These are phyloP conservation scores for Oryza punctata DNA, from an alignment of 176 grass and related monocot species.

Conservation along the genomic window DNA sequence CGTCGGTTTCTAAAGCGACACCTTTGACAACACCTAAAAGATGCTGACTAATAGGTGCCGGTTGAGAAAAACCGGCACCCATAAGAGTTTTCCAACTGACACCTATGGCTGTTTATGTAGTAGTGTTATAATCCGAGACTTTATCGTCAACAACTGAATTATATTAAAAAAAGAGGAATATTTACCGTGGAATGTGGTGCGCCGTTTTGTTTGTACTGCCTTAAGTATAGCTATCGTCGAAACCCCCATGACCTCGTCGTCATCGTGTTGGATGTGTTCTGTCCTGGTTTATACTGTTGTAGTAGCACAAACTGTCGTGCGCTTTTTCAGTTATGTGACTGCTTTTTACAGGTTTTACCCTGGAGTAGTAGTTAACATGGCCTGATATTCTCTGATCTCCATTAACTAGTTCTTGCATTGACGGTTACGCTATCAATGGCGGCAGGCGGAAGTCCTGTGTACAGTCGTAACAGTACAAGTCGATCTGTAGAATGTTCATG, in stretches of 20 bases:
- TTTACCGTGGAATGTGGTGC: slow-evolving; percentile 24
- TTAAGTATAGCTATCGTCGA: slow-evolving; percentile 27
- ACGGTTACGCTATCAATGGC: too few relatives aligned
- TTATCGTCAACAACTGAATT: too few relatives aligned
- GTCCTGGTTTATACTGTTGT: background rate
- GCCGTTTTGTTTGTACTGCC: background rate
- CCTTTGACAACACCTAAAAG: too few relatives aligned
- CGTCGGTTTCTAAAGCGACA: too few relatives aligned
- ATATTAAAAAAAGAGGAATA: too few relatives aligned
- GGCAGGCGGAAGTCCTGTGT: too few relatives aligned
- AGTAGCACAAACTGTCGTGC: background rate
- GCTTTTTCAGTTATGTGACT: background rate
- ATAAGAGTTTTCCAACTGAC: too few relatives aligned
- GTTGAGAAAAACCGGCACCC: too few relatives aligned
- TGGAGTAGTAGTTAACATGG: background rate
- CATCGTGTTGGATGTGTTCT: slow-evolving; percentile 19
- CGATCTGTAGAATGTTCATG: background rate
- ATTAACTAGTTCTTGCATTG: background rate
- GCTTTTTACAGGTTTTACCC: background rate
- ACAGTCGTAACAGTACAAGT: background rate
- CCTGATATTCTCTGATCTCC: background rate
- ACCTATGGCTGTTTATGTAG: too few relatives aligned
- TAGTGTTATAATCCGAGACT: too few relatives aligned
- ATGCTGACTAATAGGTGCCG: too few relatives aligned
- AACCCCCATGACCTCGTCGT: slow-evolving; percentile 55